These are phyloP conservation scores for Penicillium subrubescens DNA, from an alignment of 495 filamentous ascomycete genomes.

Conservation along the genomic window DNA sequence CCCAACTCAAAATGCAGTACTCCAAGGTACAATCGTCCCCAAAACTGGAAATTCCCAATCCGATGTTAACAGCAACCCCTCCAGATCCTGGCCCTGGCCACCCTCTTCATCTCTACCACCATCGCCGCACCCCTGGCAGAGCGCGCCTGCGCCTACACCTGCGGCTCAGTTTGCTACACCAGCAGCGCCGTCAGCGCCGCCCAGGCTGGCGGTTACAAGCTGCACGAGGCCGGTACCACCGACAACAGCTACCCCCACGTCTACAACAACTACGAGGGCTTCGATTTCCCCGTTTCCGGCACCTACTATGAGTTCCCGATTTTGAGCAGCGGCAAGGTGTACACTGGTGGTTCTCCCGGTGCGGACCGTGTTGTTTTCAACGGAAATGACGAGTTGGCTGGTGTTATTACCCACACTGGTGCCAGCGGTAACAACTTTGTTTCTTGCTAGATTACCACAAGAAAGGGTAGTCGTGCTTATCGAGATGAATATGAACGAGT, in stretches of 20 bases:
- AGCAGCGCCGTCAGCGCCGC: constrained; percentile 51
- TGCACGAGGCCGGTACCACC: constrained; percentile 47
- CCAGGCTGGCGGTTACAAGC: constrained; percentile 49
- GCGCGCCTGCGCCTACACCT: constrained; percentile 53
- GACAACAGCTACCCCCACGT: constrained; percentile 66
- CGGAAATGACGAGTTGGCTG: constrained; percentile 49
- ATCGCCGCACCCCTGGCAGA: constrained; percentile 48
- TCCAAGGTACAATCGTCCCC: constrained; percentile 24
- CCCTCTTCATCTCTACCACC: constrained; percentile 35
- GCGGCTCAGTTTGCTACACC: constrained; percentile 54
- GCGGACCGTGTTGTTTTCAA: constrained; percentile 75
- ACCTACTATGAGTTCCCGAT: constrained; percentile 78
- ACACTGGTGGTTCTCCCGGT: constrained; percentile 66
- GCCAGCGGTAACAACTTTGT: constrained; percentile 69
- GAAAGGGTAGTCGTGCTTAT: background rate
- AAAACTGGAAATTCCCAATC: background rate
- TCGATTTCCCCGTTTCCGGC: constrained; percentile 61
- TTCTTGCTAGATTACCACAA: constrained; percentile 38
- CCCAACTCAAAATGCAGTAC: constrained; percentile 30
- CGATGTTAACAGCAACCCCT: background rate
- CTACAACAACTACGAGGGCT: constrained; percentile 76
- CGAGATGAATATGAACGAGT: background rate
- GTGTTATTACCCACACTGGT: constrained; percentile 69
- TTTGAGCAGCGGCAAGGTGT: constrained; percentile 52
- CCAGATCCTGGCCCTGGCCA: constrained; percentile 28